Evolutionary conservation across 176 grass and related monocot genomes (phyloP).

Genomic region (Carex cristatella): DNA sequence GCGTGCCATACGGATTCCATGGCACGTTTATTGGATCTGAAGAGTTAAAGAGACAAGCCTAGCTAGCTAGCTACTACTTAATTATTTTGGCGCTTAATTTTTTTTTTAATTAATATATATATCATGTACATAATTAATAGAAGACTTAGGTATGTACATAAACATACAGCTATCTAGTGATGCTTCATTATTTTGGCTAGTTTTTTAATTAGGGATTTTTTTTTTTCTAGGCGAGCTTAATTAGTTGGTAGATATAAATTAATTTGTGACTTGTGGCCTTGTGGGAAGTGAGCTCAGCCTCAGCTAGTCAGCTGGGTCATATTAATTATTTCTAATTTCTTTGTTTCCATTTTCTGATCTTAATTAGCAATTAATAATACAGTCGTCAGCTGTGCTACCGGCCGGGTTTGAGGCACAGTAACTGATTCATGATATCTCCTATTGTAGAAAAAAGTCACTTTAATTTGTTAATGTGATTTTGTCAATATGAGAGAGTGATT

Average conservation of each 20-base stretch:
- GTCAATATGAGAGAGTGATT: not conserved
- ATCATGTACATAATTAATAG: not conserved
- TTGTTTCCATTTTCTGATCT: not conserved
- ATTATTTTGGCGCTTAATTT: not conserved
- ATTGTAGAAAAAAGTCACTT: not conserved
- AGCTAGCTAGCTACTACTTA: not conserved
- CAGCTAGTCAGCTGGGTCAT: not conserved
- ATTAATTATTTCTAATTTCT: not conserved
- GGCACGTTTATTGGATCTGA: constrained; percentile 58
- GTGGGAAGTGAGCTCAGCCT: not conserved
- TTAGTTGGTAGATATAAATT: not conserved
- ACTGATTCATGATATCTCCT: too few relatives aligned
- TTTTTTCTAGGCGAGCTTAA: not conserved
- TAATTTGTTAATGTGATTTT: not conserved
- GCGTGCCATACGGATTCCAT: constrained; percentile 86
- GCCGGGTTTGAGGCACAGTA: not conserved
- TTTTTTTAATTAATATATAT: not conserved
- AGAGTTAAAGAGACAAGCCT: constrained; percentile 52
- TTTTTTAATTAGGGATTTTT: not conserved
- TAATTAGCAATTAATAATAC: not conserved
- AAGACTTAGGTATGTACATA: not conserved
- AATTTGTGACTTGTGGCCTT: not conserved
- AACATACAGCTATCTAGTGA: not conserved
- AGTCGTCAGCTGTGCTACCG: not conserved
- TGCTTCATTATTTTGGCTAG: not conserved